phyloP scores from a whole-genome alignment of 805 yeast species.

The Saturnispora besseyi region DNA sequence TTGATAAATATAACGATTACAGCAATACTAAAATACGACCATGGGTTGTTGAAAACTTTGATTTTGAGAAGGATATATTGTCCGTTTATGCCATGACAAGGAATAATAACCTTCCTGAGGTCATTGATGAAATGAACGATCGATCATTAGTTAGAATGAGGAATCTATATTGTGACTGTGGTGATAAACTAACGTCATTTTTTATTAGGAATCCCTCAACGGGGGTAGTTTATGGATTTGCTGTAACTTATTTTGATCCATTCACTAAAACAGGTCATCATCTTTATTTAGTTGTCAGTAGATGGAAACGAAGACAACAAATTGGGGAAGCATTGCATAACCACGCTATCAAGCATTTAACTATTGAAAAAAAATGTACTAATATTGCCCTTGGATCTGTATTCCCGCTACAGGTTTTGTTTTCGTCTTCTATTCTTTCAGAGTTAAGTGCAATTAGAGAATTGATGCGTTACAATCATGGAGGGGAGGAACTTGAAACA shows the following conservation, averaged over 20 bases:
- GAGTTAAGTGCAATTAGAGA: slow-evolving; percentile 9
- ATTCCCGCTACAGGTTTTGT: slow-evolving; percentile 33
- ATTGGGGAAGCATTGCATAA: slow-evolving; percentile 47
- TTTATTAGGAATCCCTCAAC: slow-evolving; percentile 49
- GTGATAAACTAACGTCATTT: slow-evolving; percentile 36
- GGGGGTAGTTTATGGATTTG: slow-evolving; percentile 45
- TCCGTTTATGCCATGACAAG: slow-evolving; percentile 37
- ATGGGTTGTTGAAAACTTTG: slow-evolving; percentile 54
- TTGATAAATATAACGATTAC: not conserved
- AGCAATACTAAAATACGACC: slow-evolving; percentile 20
- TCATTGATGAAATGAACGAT: slow-evolving; percentile 4
- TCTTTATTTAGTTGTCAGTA: slow-evolving; percentile 42
- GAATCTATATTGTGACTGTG: slow-evolving; percentile 15
- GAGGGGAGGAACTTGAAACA: slow-evolving; percentile 9
- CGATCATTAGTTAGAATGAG: slow-evolving; percentile 9
- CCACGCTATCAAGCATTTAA: slow-evolving; percentile 42
- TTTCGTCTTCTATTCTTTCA: slow-evolving; percentile 2
- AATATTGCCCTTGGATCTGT: slow-evolving; percentile 35
- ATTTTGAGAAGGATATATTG: slow-evolving; percentile 41
- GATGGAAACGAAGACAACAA: slow-evolving; percentile 43
- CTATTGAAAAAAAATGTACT: slow-evolving; percentile 34
- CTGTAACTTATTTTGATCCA: slow-evolving; percentile 43
- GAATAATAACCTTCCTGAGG: slow-evolving; percentile 22
- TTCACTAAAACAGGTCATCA: slow-evolving; percentile 33
- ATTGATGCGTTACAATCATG: slow-evolving; percentile 6